Evolutionary conservation across 352 stramenopile genomes (phyloP), one percentile per base, ranked within the genome.

Genomic region (Phytopythium kandeliae): DNA sequence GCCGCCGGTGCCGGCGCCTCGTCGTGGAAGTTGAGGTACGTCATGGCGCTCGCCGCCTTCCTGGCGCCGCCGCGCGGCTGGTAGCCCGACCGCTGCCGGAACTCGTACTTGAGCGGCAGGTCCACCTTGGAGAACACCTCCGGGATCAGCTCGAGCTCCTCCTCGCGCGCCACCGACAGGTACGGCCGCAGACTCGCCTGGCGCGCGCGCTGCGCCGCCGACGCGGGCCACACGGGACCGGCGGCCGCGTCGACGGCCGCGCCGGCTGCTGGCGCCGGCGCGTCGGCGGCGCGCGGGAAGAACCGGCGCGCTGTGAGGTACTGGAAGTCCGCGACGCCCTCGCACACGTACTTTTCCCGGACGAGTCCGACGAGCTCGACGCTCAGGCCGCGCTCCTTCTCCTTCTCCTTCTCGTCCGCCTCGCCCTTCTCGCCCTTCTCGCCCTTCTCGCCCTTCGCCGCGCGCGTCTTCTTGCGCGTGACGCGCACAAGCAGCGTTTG

Each of bases 301-400:
- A 89, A 92, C 21, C 66, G 60, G 16, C 66, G 51, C 21, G 79
- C 64, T 1, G 82, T 88, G 30, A 92, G 78, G 63, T 87, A 92
- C 63, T 92, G 82, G 61, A 89, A 92, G 58, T 92, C 82, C 26
- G 80, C 82, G 79, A 92, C 89, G 51, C 82, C 82, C 62, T 92
- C 78, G 51, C 82, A 91, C 41, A 91, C 78, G 54, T 89, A 92
- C 57, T 90, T 92, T 43, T 90, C 82, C 8, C 63, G 62, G 30
- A 87, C 66, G 41, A 91, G 53, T 0, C 77, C 80, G 16, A 86
- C 71, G n/a, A 91, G 63, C 24, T 85, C 54, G 9, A 74, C 71
- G 15, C 60, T 55, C 16, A 71, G 49, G 4, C 47, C 46, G 52
- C 63, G 33, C 37, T 42, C 6, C 22, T 35, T 52, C 3, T 55